Evolutionary conservation across 2,329 filamentous ascomycete genomes (phyloP).

Genomic region (Pseudogymnoascus sp.): DNA sequence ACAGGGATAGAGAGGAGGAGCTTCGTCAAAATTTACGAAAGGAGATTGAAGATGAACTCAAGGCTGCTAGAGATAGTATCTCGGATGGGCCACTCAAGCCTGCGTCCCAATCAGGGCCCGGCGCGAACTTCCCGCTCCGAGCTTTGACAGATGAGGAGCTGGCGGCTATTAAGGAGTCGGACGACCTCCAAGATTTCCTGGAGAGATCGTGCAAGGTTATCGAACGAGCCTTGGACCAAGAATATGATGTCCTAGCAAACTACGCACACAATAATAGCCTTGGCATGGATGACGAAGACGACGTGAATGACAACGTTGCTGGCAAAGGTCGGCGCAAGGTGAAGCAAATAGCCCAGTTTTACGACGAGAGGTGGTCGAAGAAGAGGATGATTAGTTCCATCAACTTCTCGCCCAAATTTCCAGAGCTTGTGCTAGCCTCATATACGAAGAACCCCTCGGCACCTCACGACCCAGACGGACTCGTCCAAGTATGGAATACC

Average conservation of each 20-base stretch:
- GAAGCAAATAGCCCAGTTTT: conserved; percentile 87
- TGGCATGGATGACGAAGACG: conserved; percentile 73
- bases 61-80: conserved; percentile 56
- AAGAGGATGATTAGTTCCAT: conserved; percentile 95
- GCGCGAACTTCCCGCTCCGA: conserved; percentile 64
- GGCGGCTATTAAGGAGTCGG: conserved; percentile 79
- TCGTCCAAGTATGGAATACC: conserved; percentile 95
- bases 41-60: conserved; percentile 89
- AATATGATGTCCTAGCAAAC: conserved; percentile 93
- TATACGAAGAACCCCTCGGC: conserved; percentile 97
- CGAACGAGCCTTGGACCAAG: conserved; percentile 86
- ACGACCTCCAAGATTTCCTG: conserved; percentile 91
- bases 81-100: conserved; percentile 41
- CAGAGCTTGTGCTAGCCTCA: conserved; percentile 82
- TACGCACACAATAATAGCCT: conserved; percentile 73
- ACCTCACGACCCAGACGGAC: conserved; percentile 83
- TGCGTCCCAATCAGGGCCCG: conserved; percentile 35
- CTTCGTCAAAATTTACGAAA: conserved; percentile 73
- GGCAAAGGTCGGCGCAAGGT: conserved; percentile 66
- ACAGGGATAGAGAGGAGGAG: conserved; percentile 80
- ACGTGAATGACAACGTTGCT: conserved; percentile 59
- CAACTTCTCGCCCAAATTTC: conserved; percentile 92
- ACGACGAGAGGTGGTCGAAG: conserved; percentile 91
- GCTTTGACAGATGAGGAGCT: conserved; percentile 78
- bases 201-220: conserved; percentile 96